Evolutionary conservation across 139 green algal genomes (phyloP).

Genomic region (Diplosphaera chodatii): DNA sequence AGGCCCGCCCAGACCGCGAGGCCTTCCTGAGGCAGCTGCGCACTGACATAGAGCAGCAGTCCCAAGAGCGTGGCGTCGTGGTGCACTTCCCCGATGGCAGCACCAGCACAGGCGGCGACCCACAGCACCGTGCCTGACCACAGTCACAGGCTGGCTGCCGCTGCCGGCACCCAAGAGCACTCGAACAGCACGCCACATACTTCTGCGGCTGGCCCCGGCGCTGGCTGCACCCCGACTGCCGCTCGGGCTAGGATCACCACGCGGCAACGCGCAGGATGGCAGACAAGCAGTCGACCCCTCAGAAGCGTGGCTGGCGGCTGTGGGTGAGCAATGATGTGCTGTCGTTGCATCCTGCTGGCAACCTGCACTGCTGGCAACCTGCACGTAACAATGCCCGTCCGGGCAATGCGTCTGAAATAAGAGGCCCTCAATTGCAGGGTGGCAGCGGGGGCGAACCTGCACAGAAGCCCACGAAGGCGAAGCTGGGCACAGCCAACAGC

Average conservation of each 20-base stretch:
- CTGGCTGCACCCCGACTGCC: no score
- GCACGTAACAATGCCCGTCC: no score
- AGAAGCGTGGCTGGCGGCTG: neutral
- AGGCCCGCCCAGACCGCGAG: constrained; percentile 36
- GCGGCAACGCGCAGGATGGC: neutral
- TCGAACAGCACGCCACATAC: no score
- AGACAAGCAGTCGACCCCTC: neutral
- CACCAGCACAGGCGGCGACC: no score
- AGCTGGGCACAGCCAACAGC: neutral
- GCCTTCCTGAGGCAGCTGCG: constrained; percentile 28
- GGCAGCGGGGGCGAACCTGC: neutral
- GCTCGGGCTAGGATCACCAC: no score
- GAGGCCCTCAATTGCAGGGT: neutral
- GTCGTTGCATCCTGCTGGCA: no score
- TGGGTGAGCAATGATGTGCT: neutral
- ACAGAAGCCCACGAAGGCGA: neutral
- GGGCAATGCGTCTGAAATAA: no score
- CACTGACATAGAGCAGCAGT: constrained; percentile 41
- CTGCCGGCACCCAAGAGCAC: no score
- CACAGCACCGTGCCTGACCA: neutral
- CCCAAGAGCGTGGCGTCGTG: constrained; percentile 22
- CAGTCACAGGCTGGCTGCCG: no score
- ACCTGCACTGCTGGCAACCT: no score
- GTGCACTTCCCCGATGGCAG: constrained; percentile 16
- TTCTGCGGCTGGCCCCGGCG: no score